Base-by-base conservation (phyloP, 768 basidiomycete species). In the Dacryopinax primogenitus region DNA sequence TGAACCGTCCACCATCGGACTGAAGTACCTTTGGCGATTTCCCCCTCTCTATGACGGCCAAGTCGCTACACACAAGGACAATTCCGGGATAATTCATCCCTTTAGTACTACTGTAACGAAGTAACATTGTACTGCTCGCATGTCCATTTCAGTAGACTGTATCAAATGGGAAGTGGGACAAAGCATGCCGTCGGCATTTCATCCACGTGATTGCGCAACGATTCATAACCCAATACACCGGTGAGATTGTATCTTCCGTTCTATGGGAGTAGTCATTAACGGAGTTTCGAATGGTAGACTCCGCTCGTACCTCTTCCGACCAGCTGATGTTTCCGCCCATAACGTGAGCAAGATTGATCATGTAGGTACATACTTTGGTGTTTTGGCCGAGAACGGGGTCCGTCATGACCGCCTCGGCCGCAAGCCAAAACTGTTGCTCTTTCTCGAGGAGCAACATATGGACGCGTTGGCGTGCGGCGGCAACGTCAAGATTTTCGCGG, bases 241-340 rank as follows among this genome's bases (percentile, higher is more conserved):
- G 51, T 58, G 32, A 58, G 51, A 30, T 58, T 58, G 51, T 58
- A 58, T 6, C 51, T 23, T 15, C 51, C 51, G 32, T 58, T 58
- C 51, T 58, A 21, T 26, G 30, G 11, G 11, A 47, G 6, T 58
- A 28, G 51, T 58, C 51, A 30, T 23, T 13, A 26, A 9, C 3
- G 13, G 18, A 58, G 32, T 4, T 28, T 11, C 15, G 15, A 30
- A 32, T 15, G 11, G 45, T 15, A 58, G 23, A 18, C 26, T 3
- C 9, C 12, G 32, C 15, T 7, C 51, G 21, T 9, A 58, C 51
- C 51, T 58, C 51, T 18, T 58, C 51, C 3, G 51, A 58, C 51
- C 51, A 58, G 21, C 51, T 58, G 51, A 58, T 58, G 51, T 58
- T 58, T 3, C 51, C 51, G 30, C 51, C 51, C 51, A 58, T 58